Evolutionary conservation across 2,329 filamentous ascomycete species (phyloP).

Genomic region (Malbranchea zuffiana): DNA sequence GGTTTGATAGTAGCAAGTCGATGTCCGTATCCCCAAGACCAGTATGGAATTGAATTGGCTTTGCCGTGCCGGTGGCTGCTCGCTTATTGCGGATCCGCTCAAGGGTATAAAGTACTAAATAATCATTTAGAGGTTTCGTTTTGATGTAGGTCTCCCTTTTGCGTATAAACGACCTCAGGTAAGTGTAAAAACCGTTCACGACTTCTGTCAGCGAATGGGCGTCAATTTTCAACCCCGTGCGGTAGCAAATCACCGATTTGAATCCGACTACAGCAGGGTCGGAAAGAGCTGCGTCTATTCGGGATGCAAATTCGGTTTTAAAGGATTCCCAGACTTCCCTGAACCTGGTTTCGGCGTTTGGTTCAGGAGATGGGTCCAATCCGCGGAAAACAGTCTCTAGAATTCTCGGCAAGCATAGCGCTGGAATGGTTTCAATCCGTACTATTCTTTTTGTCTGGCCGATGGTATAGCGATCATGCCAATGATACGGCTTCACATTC

Average conservation of each 20-base stretch:
- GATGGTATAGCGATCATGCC: conserved; percentile 56
- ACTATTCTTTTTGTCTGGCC: conserved; percentile 62
- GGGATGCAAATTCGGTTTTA: conserved; percentile 39
- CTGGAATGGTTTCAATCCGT: conserved; percentile 63
- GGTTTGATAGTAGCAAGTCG: conserved; percentile 56
- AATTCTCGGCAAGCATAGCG: conserved; percentile 47
- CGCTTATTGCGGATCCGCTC: conserved; percentile 42
- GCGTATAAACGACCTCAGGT: conserved; percentile 20
- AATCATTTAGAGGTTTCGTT: conserved; percentile 56
- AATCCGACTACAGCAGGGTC: conserved; percentile 65
- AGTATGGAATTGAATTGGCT: conserved; percentile 75
- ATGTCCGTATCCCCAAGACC: conserved; percentile 74
- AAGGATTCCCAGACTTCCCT: conserved; percentile 29
- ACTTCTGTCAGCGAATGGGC: conserved; percentile 37
- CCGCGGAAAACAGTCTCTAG: too few relatives aligned
- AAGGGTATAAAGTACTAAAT: conserved; percentile 55
- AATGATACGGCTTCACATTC: conserved; percentile 48
- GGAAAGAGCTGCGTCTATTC: conserved; percentile 47
- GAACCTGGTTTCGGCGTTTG: too few relatives aligned
- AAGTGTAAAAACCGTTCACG: conserved; percentile 17
- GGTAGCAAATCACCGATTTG: conserved; percentile 75
- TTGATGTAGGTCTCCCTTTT: conserved; percentile 39
- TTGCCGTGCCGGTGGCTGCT: conserved; percentile 38
- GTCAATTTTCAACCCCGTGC: conserved; percentile 59
- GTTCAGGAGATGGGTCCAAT: too few relatives aligned